Base-by-base conservation (phyloP, 2,329 filamentous ascomycete species). In the Fusarium foetens region DNA sequence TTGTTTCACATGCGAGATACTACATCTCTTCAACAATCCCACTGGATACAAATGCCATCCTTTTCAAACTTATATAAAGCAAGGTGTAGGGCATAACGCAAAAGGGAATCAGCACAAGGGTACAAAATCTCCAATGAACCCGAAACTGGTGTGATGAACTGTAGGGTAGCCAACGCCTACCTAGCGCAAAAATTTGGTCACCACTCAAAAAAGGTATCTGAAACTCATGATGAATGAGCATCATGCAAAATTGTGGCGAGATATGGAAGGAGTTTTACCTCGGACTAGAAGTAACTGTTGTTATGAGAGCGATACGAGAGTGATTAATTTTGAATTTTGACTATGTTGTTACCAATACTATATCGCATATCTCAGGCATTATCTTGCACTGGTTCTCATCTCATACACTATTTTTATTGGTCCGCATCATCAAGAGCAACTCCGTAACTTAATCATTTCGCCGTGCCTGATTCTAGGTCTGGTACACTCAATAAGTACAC, bases 401-500 rank as follows among this genome's bases (percentile, higher is more conserved):
- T 73, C 66, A 58, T 63, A 38, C 60, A 48, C 66, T 27, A 48
- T 51, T 72, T 55, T 60, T 58, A 39, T 33, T 23, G 54, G 58
- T 53, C 39, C 55, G 31, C 43, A 48, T 57, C 29, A 54, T 69
- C 45, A 57, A 73, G 68, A 71, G 72, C 62, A 76, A 77, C 67
- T 66, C 70, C 58, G 73, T 74, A 68, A 68, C 57, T 63, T 68
- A 66, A 77, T 75, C 75, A 76, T 78, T 73, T 78, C 76, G 76
- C 76, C 77, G 68, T 76, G 76, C 74, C 70, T 71, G 70, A 43
- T 72, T 78, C 70, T 78, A 76, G 72, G 75, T 72, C 71, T 78
- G 73, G 71, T 79, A 79, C 76, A 78, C 63, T 79, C 73, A 77
- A 78, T 63, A 78, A 73, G 68, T 72, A 76, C 58, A 77, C 74